Evolutionary conservation across 352 stramenopile species (phyloP), one percentile per base, ranked within the genome.

Genomic region (Aphanomyces astaci): DNA sequence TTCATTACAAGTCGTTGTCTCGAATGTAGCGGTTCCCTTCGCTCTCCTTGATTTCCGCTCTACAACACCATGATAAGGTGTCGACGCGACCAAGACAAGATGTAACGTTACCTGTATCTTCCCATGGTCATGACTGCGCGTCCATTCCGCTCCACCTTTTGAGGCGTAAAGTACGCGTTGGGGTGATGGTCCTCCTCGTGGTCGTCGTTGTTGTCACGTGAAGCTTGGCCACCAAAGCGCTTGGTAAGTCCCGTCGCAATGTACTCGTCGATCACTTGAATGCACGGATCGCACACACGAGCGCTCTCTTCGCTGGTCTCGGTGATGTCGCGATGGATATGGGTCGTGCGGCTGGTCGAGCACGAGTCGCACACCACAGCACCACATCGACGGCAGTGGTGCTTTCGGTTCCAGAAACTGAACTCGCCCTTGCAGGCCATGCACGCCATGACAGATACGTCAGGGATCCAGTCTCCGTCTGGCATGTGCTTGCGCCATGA

Each of bases 21-120:
- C 86, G 82, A 51, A 94, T 94, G 81, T 92, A 94, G 30, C 86
- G 81, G 62, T 94, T 94, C 68, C 86, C 86, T 75, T 94, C 86
- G 60, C 84, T 92, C 65, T 94, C 86, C 55, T 92, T 94, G 78
- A 94, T 94, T 66, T 94, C 86, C 39, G 86, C 86, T 64, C 86
- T 94, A 48, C 56, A 22, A 4, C 13, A 9, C 33, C 55, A 43
- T 43, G 19, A 55, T 45, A 57, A 51, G 3, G 30, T 45, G 40
- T 32, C 33, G 22, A 68, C 33, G 27, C 32, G 40, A 51, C 22
- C 45, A 15, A 54, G 3, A 24, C 5, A 31, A 27, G 9, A 72
- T 70, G 59, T 73, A n/a, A n/a, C n/a, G n/a, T n/a, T n/a, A 92
- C 86, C 86, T 81, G 74, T 94, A 94, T 79, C 81, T 77, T n/a